These are phyloP conservation scores for Calonectria pteridis DNA, from an alignment of 2,329 filamentous ascomycete genomes.

Conservation along the genomic window DNA sequence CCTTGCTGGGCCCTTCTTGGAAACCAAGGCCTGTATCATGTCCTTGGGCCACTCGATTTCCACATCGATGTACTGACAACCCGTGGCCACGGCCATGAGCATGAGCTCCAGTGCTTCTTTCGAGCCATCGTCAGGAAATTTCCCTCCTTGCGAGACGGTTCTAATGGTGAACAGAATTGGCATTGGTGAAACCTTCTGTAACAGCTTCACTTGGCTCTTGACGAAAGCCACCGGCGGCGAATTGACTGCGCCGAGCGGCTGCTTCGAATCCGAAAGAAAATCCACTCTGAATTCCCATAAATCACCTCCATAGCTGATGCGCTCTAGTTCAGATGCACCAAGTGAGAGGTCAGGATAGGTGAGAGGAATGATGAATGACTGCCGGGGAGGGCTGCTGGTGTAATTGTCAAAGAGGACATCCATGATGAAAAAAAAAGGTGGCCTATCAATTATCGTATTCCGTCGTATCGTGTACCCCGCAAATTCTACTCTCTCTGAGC, in stretches of 20 bases:
- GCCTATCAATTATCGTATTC: background rate
- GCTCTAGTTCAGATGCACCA: background rate
- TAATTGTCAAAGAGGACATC: constrained; percentile 4
- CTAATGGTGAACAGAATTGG: constrained; percentile 17
- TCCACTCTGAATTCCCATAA: constrained; percentile 13
- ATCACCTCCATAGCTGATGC: constrained; percentile 16
- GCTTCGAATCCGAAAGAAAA: background rate
- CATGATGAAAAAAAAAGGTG: constrained; percentile 1
- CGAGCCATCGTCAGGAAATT: constrained; percentile 8
- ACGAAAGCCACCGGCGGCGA: background rate
- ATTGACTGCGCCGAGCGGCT: background rate
- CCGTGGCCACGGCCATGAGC: background rate
- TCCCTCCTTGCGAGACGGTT: constrained; percentile 1
- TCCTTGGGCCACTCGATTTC: constrained; percentile 16
- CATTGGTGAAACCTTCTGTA: background rate
- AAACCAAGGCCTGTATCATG: background rate
- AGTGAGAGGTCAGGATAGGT: constrained; percentile 10
- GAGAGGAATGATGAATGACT: constrained; percentile 13
- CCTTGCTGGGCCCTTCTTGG: background rate
- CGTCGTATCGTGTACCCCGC: background rate
- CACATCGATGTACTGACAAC: constrained; percentile 9
- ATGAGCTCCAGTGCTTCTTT: constrained; percentile 9
- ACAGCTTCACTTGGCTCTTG: background rate
- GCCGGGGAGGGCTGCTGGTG: background rate
- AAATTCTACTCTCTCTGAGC: background rate